Evolutionary conservation across 2,329 filamentous ascomycete genomes (phyloP), one percentile per base, ranked within the genome.

Genomic region (Neonectria punicea): DNA sequence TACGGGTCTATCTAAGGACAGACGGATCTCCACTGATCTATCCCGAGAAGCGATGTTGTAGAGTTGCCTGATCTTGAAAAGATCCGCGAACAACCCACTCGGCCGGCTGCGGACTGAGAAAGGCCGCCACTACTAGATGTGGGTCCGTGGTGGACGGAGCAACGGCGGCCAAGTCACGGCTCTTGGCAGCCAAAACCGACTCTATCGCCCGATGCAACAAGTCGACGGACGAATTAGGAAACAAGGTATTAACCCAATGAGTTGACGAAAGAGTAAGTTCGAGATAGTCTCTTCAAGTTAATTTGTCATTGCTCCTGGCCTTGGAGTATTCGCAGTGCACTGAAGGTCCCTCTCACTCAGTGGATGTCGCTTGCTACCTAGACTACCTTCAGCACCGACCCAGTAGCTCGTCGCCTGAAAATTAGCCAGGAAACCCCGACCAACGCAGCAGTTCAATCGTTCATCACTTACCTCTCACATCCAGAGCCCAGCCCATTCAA

Each of bases 341-440:
- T n/a, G 9, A 10, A 18, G 8, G 39, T 28, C 14, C 13, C 9
- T 22, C 22, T 30, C 14, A 49, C 4, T 16, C 43, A 50, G 50
- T 53, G 51, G 43, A 36, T 34, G 41, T 53, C 59, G 25, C 53
- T 32, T 41, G 53, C 36, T 25, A 25, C 25, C 5, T 25, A 25
- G 25, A 25, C 25, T 25, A 25, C 25, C 25, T 25, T 25, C 25
- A 25, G 25, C 25, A 25, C 25, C 25, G 25, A 25, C 25, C 25
- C 25, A 25, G 25, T 25, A 25, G 25, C 6, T 62, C 32, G 44
- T 47, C 58, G 57, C 59, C 59, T 62, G 28, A 57, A 53, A 62
- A 51, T 44, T 56, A 51, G 44, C 53, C 59, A 62, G 59, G 46
- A 49, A 13, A n/a, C 16, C 47, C 53, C 25, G 10, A 11, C 8